phyloP scores from a whole-genome alignment of 164 flowering plant species.

The Tetracentron sinense region DNA sequence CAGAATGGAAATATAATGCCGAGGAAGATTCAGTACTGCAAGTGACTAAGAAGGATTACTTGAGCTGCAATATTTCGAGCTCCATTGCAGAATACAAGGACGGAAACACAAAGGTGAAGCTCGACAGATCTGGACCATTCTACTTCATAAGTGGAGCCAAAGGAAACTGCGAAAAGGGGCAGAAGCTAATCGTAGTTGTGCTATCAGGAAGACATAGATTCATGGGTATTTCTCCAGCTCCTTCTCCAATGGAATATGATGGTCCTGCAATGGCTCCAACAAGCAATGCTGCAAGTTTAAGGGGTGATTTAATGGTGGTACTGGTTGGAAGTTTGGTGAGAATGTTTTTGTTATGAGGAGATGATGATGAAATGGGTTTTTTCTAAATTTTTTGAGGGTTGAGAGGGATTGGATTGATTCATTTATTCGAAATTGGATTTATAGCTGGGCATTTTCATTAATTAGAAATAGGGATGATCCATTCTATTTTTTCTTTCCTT shows the following conservation, averaged over 20 bases:
- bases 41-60: constrained; percentile 31
- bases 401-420: too few relatives aligned
- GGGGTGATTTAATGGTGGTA: constrained; percentile 12
- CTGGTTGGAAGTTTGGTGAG: constrained; percentile 17
- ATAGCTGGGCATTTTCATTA: too few relatives aligned
- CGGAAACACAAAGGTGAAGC: constrained; percentile 41
- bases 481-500: too few relatives aligned
- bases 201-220: constrained; percentile 25
- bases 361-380: background rate
- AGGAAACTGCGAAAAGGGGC: constrained; percentile 49
- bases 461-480: too few relatives aligned
- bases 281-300: constrained; percentile 14
- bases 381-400: background rate
- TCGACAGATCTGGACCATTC: constrained; percentile 42
- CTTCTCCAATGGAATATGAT: constrained; percentile 42
- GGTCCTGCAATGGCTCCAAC: constrained; percentile 42
- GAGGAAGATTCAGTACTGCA: constrained; percentile 46
- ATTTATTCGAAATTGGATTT: too few relatives aligned
- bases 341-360: constrained; percentile 8
- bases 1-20: constrained; percentile 46
- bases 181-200: constrained; percentile 53
- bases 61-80: constrained; percentile 32
- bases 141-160: constrained; percentile 52
- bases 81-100: constrained; percentile 43
- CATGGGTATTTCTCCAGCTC: constrained; percentile 35